Percentiles rank a stretch among this genome's conserved stretches.
phyloP scores from a whole-genome alignment of 179 eudicot genomes.

The Spergularia azorica region DNA sequence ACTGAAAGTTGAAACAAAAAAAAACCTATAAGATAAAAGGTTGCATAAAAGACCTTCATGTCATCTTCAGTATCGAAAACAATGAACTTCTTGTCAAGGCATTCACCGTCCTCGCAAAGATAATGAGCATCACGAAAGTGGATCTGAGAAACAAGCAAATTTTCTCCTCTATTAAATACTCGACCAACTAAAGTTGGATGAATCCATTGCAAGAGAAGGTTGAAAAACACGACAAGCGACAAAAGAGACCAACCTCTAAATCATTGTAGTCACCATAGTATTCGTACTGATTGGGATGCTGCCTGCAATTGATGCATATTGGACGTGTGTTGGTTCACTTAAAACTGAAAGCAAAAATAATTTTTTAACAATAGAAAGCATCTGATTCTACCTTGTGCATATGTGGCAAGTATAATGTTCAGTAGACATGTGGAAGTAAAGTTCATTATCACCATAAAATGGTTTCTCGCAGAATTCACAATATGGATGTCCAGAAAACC shows the following conservation, averaged over 20 bases:
- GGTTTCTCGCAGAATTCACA: slow-evolving; percentile 82
- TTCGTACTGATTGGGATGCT: slow-evolving; percentile 63
- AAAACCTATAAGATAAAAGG: not conserved
- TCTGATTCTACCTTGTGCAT: slow-evolving; percentile 69
- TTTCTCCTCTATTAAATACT: slow-evolving; percentile 10
- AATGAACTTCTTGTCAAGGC: slow-evolving; percentile 72
- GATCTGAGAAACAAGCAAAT: slow-evolving; percentile 35
- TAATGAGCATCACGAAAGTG: slow-evolving; percentile 70
- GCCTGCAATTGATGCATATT: slow-evolving; percentile 53
- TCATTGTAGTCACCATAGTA: slow-evolving; percentile 86
- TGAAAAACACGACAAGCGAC: slow-evolving; percentile 6
- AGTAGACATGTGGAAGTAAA: slow-evolving; percentile 77
- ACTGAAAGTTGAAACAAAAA: not conserved
- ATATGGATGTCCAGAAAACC: slow-evolving; percentile 85
- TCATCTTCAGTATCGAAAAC: slow-evolving; percentile 77
- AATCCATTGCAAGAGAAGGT: not conserved
- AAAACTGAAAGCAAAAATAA: slow-evolving; percentile 27
- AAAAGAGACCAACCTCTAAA: slow-evolving; percentile 64
- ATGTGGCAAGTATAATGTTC: slow-evolving; percentile 88
- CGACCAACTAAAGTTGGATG: not conserved
- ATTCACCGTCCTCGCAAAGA: slow-evolving; percentile 69
- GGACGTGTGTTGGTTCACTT: slow-evolving; percentile 25
- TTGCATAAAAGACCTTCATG: slow-evolving; percentile 57
- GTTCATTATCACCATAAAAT: slow-evolving; percentile 91
- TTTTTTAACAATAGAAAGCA: slow-evolving; percentile 17